These are phyloP conservation scores for Chloromonas sp. DNA, from an alignment of 163 green algal genomes.

Conservation along the genomic window DNA sequence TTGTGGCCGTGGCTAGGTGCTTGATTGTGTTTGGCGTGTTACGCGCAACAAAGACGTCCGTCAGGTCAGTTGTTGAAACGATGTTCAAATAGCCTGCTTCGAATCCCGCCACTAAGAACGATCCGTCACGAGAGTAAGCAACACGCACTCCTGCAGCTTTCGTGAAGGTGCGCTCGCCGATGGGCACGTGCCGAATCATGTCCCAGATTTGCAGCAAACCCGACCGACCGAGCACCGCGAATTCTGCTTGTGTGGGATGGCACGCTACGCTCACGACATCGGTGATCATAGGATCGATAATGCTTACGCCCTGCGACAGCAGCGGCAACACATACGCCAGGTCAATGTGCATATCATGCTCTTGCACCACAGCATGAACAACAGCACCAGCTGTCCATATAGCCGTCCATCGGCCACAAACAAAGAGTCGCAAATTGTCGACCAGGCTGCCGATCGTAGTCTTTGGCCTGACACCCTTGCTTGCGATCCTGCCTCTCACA, in stretches of 20 bases:
- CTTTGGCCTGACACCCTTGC: neutral
- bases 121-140: constrained; percentile 16
- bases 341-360: neutral
- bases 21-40: constrained; percentile 32
- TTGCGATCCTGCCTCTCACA: neutral
- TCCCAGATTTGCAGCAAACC: constrained; percentile 39
- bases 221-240: constrained; percentile 31
- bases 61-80: constrained; percentile 21
- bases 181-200: constrained; percentile 20
- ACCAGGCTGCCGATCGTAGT: neutral
- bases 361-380: neutral
- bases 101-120: constrained; percentile 14
- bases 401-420: too few species aligned
- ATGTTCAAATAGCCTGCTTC: constrained; percentile 26
- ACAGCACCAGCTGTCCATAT: neutral
- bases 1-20: constrained; percentile 1
- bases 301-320: neutral
- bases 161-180: constrained; percentile 11
- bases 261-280: constrained; percentile 6
- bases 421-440: neutral
- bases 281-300: constrained; percentile 2
- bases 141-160: constrained; percentile 5
- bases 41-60: constrained; percentile 24
- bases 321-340: neutral
- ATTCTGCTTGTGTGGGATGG: constrained; percentile 22